These are phyloP conservation scores for Candida wancherniae DNA, from an alignment of 805 yeast species.

Conservation along the genomic window DNA sequence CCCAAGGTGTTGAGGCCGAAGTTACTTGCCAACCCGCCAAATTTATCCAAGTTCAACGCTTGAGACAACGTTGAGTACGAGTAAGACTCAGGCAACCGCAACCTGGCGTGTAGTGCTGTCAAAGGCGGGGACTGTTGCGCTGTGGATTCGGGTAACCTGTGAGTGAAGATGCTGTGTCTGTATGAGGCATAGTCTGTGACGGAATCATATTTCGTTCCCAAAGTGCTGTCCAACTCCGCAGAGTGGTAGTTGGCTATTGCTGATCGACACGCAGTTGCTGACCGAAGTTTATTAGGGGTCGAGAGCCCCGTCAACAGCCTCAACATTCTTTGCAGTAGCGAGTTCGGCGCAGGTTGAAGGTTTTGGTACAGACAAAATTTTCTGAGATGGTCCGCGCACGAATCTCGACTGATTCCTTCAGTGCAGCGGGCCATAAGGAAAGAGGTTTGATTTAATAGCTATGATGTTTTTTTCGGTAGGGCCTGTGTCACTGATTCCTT, in stretches of 20 bases:
- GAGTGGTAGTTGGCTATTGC: conserved; percentile 19
- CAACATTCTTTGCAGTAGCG: conserved; percentile 7
- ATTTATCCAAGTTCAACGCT: conserved; percentile 58
- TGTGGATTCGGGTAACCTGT: conserved; percentile 42
- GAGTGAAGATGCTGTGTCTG: conserved; percentile 38
- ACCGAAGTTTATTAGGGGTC: conserved; percentile 3
- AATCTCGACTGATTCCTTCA: too few species aligned
- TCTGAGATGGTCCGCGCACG: conserved; percentile 10
- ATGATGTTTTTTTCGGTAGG: too few species aligned
- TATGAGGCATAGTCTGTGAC: conserved; percentile 37
- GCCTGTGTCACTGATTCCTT: too few species aligned
- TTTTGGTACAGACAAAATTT: conserved; percentile 9
- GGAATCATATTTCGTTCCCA: conserved; percentile 28
- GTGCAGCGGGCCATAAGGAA: too few species aligned
- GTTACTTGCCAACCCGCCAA: conserved; percentile 56
- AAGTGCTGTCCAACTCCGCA: conserved; percentile 20
- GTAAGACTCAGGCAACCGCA: conserved; percentile 55
- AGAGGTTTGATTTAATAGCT: too few species aligned
- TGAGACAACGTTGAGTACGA: conserved; percentile 70
- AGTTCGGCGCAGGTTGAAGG: conserved; percentile 7
- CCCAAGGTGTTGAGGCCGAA: conserved; percentile 81
- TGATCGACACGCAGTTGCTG: conserved; percentile 6
- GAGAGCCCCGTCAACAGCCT: conserved; percentile 13
- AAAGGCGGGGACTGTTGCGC: conserved; percentile 65
- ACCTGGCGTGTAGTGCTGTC: conserved; percentile 72